Base-by-base conservation (phyloP, 2,329 filamentous ascomycete species). In the Bipolaris cookei region DNA sequence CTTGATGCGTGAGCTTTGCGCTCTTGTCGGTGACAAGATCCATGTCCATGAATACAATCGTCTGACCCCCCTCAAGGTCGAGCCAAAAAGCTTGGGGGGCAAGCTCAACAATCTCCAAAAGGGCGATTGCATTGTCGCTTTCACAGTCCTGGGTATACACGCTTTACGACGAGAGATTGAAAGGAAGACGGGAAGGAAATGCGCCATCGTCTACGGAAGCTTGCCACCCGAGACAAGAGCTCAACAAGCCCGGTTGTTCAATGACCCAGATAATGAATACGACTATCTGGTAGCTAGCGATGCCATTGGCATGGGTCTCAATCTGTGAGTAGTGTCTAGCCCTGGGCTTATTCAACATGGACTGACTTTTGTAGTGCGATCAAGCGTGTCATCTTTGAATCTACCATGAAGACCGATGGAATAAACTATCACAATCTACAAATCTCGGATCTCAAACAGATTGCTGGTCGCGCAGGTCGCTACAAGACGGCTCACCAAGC, bases 221-320 rank as follows among this genome's bases (percentile, higher is more conserved):
- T 77, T 99, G 41, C 95, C 95, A 0, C 94, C 95, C 1, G 95
- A 99, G 75, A 97, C 94, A 38, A 86, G 95, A 60, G 92, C 92
- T 3, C 88, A 94, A 71, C 95, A 99, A 78, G 95, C 95, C 0
- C 87, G 87, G 14, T 82, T 98, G 0, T 99, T 99, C 82, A 99
- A 99, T 71, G 91, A 98, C 62, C 93, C 92, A 0, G 78, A 96
- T 72, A 99, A 96, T 73, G 93, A 97, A 58, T 99, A 97, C 72
- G 95, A 99, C 73, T 96, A 88, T 66, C 82, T 99, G 5, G 93
- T 95, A 23, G 95, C 96, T 7, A 97, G 92, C 67, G 92, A 97
- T 77, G 95, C 95, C 44, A 94, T 99, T 61, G 95, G 95, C 35
- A 98, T 99, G 94, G 95, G 96, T 1, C 80, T 99, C 20, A 99